Percentiles rank a stretch among this genome's conserved stretches.
These are phyloP conservation scores for Corchorus capsularis DNA, from an alignment of 345 rosid genomes.

Conservation along the genomic window DNA sequence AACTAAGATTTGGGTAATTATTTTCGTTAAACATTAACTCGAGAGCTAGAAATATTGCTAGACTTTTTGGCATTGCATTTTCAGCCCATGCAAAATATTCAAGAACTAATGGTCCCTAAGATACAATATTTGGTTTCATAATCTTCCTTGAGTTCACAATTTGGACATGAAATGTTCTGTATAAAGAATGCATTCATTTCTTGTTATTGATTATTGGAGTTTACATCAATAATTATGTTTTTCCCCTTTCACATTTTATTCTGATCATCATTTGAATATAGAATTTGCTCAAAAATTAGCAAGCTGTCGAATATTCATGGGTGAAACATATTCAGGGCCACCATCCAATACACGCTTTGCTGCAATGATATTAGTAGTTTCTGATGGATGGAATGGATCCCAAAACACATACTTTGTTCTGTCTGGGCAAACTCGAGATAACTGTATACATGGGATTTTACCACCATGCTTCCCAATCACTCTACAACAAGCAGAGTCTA, in stretches of 20 bases:
- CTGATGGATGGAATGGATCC: conserved; percentile 48
- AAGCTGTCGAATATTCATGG: conserved; percentile 40
- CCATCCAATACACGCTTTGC: conserved; percentile 44
- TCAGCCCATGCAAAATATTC: too few relatives aligned
- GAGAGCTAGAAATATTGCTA: too few relatives aligned
- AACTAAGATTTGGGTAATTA: too few relatives aligned
- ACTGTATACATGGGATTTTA: conserved; percentile 21
- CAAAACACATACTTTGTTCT: conserved; percentile 43
- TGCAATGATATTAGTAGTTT: conserved; percentile 35
- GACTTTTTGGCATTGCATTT: too few relatives aligned
- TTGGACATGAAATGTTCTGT: too few relatives aligned
- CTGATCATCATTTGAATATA: not conserved
- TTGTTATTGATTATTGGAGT: too few relatives aligned
- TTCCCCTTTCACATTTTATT: not conserved
- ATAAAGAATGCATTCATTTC: too few relatives aligned
- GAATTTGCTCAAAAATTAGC: not conserved
- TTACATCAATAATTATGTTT: too few relatives aligned
- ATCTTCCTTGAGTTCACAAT: too few relatives aligned
- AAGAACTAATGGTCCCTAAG: too few relatives aligned
- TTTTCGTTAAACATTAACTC: too few relatives aligned
- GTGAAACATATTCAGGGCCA: conserved; percentile 37
- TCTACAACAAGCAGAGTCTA: conserved; percentile 43
- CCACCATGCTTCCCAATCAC: conserved; percentile 25
- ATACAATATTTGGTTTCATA: too few relatives aligned
- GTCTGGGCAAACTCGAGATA: conserved; percentile 36